phyloP scores from a whole-genome alignment of 1,139 yeast species.

The Scheffersomyces parashehatae region DNA sequence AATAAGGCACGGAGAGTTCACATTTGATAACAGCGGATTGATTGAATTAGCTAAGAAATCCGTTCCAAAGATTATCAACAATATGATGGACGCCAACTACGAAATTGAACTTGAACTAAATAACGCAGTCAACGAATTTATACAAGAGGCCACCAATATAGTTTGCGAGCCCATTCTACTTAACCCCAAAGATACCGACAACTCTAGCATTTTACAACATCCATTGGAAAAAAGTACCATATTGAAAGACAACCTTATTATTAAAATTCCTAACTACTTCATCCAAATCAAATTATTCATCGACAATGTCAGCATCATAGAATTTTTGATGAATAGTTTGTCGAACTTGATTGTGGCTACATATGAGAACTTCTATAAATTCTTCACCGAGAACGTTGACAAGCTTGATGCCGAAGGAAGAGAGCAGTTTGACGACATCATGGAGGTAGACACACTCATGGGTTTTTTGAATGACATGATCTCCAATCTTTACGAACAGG shows the following conservation, averaged over 20 bases:
- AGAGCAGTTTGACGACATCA: slow-evolving; percentile 37
- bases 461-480: slow-evolving; percentile 41
- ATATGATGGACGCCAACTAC: slow-evolving; percentile 80
- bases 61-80: slow-evolving; percentile 80
- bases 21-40: slow-evolving; percentile 42
- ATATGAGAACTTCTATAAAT: slow-evolving; percentile 32
- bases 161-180: slow-evolving; percentile 36
- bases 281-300: slow-evolving; percentile 51
- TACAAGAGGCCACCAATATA: slow-evolving; percentile 38
- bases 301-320: slow-evolving; percentile 34
- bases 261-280: slow-evolving; percentile 57
- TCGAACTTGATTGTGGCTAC: slow-evolving; percentile 29
- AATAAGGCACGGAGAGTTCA: slow-evolving; percentile 38
- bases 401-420: slow-evolving; percentile 15
- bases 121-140: slow-evolving; percentile 65
- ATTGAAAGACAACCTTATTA: slow-evolving; percentile 52
- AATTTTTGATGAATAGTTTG: slow-evolving; percentile 34
- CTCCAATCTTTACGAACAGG: slow-evolving; percentile 20
- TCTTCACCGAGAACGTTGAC: slow-evolving; percentile 17
- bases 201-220: slow-evolving; percentile 6
- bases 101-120: slow-evolving; percentile 77
- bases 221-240: slow-evolving; percentile 29
- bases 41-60: slow-evolving; percentile 65
- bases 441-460: slow-evolving; percentile 59
- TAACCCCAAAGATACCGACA: slow-evolving; percentile 18